Evolutionary conservation across 2,329 filamentous ascomycete species (phyloP).

Genomic region (Nemania diffusa): DNA sequence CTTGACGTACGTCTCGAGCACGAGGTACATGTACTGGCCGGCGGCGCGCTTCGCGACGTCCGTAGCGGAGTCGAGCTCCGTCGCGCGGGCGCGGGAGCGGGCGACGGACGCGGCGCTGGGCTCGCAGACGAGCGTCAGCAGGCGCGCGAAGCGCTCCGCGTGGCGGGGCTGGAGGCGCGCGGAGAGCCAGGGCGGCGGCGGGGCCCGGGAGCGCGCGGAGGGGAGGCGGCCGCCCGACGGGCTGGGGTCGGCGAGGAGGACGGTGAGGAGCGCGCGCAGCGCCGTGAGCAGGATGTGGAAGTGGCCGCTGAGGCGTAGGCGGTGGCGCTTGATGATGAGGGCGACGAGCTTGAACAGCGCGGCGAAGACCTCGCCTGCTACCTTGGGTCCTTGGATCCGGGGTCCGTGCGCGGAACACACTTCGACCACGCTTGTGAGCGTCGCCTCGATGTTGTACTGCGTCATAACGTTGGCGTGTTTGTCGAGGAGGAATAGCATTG

Average conservation of each 20-base stretch:
- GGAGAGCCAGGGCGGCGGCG: slow-evolving; percentile 53
- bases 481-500: slow-evolving; percentile 58
- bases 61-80: slow-evolving; percentile 67
- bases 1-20: slow-evolving; percentile 69
- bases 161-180: slow-evolving; percentile 53
- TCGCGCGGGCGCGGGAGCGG: slow-evolving; percentile 45
- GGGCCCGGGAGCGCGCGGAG: slow-evolving; percentile 33
- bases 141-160: slow-evolving; percentile 63
- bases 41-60: slow-evolving; percentile 70
- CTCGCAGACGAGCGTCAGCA: slow-evolving; percentile 69
- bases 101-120: slow-evolving; percentile 67
- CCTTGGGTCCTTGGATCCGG: slow-evolving; percentile 40
- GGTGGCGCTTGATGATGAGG: slow-evolving; percentile 67
- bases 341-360: slow-evolving; percentile 65
- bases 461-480: slow-evolving; percentile 61
- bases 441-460: slow-evolving; percentile 68
- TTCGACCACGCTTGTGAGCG: slow-evolving; percentile 57
- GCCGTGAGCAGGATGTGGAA: slow-evolving; percentile 67
- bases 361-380: slow-evolving; percentile 54
- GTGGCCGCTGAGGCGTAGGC: slow-evolving; percentile 69
- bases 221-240: slow-evolving; percentile 37
- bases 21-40: slow-evolving; percentile 69
- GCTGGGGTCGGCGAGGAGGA: slow-evolving; percentile 58
- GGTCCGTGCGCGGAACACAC: slow-evolving; percentile 47
- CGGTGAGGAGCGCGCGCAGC: slow-evolving; percentile 66